A percentile compares a stretch with the other conserved stretches of the same genome.
Evolutionary conservation across 495 filamentous ascomycete species (phyloP).

Genomic region (Xylaria cubensis): DNA sequence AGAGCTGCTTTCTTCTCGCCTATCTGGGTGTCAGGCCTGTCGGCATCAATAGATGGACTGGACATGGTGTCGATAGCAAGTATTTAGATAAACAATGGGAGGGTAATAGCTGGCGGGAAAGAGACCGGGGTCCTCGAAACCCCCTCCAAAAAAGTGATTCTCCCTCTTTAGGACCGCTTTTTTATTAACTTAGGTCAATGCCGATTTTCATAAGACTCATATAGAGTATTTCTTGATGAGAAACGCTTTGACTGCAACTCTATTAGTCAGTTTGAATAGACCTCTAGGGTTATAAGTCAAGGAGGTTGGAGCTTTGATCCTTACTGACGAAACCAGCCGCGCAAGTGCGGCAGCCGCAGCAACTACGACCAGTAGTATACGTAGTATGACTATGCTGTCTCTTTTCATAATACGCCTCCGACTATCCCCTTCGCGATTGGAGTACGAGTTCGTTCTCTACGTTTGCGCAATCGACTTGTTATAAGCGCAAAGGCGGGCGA

Average conservation of each 20-base stretch:
- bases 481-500: neutral
- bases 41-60: neutral
- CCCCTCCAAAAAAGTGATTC: no score
- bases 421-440: neutral
- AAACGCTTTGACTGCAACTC: neutral
- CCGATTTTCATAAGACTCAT: neutral
- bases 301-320: neutral
- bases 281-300: neutral
- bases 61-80: constrained; percentile 6
- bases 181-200: neutral
- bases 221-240: neutral
- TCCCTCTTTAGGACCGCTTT: neutral
- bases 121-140: neutral
- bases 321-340: neutral
- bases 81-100: neutral
- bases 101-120: neutral
- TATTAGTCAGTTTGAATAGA: neutral
- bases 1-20: constrained; percentile 42
- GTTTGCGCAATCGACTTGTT: neutral
- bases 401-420: neutral
- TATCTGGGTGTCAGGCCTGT: neutral
- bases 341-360: neutral
- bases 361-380: neutral
- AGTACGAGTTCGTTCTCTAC: neutral
- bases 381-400: neutral